Evolutionary conservation across 1,284 basidiomycete species (phyloP).

Genomic region (Austroboletus olivaceoglutinosus): DNA sequence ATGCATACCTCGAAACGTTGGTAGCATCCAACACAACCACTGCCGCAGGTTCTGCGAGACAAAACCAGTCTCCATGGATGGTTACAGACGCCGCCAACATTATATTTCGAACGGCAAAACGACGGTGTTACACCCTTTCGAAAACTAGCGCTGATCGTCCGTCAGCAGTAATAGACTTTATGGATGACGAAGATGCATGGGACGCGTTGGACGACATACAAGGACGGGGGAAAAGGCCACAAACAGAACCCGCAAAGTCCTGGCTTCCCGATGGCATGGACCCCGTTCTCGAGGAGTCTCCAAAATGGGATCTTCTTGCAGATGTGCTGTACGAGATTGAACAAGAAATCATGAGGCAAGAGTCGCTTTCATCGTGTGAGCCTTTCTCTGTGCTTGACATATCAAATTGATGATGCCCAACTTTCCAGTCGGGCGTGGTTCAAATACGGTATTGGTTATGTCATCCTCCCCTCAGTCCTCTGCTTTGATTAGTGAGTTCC

Average conservation of each 20-base stretch:
- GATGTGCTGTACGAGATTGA: slow-evolving; percentile 92
- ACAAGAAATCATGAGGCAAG: slow-evolving; percentile 72
- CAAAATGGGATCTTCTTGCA: slow-evolving; percentile 89
- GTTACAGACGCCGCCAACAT: slow-evolving; percentile 86
- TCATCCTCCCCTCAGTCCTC: slow-evolving; percentile 80
- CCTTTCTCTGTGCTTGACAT: slow-evolving; percentile 18
- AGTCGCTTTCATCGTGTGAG: slow-evolving; percentile 39
- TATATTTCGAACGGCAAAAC: slow-evolving; percentile 83
- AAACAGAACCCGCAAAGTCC: slow-evolving; percentile 21
- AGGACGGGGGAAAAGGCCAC: slow-evolving; percentile 31
- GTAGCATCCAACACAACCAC: slow-evolving; percentile 70
- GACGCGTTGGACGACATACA: slow-evolving; percentile 63
- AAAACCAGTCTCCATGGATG: slow-evolving; percentile 83
- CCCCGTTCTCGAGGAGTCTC: slow-evolving; percentile 88
- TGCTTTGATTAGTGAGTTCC: slow-evolving; percentile 73
- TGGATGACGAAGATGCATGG: slow-evolving; percentile 73
- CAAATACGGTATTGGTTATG: slow-evolving; percentile 86
- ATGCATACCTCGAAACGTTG: slow-evolving; percentile 90
- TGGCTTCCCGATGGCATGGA: slow-evolving; percentile 83
- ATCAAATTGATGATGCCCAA: not conserved
- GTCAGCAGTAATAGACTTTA: slow-evolving; percentile 26
- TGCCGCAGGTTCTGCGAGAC: slow-evolving; percentile 48
- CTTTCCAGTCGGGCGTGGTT: slow-evolving; percentile 50
- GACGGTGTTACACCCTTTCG: slow-evolving; percentile 69
- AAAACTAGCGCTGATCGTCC: slow-evolving; percentile 27